phyloP scores from a whole-genome alignment of 179 eudicot genomes.

The Silene vulgaris region DNA sequence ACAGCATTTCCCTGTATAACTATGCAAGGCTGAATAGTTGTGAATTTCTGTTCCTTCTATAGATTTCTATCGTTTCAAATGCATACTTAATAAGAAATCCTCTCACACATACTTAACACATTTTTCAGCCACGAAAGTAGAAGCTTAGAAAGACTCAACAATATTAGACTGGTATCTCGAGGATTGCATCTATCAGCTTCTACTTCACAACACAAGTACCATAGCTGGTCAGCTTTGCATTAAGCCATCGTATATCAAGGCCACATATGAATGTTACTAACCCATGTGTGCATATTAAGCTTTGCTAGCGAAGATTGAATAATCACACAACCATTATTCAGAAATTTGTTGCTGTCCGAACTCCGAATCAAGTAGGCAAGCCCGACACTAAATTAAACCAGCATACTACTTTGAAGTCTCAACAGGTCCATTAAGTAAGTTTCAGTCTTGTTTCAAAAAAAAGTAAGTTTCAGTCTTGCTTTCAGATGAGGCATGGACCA shows the following conservation, averaged over 20 bases:
- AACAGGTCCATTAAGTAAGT: not conserved
- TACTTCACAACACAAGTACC: not conserved
- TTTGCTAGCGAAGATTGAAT: not conserved
- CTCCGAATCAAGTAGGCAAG: not conserved
- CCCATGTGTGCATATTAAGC: constrained; percentile 7
- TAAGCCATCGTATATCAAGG: not conserved
- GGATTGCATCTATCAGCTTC: not conserved
- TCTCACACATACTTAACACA: not conserved
- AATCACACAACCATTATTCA: not conserved
- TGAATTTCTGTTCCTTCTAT: no score
- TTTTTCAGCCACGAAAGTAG: not conserved
- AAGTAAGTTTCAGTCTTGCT: not conserved
- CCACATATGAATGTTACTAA: not conserved
- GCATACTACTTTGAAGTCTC: constrained; percentile 3
- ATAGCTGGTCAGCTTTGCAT: not conserved
- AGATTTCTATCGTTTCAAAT: not conserved
- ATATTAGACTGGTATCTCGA: no score
- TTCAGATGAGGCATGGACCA: not conserved
- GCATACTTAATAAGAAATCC: not conserved
- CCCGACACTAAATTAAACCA: not conserved
- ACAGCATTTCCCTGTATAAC: not conserved
- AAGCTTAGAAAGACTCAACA: constrained; percentile 13
- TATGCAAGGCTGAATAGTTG: not conserved
- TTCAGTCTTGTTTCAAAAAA: no score
- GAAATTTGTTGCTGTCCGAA: not conserved